These are phyloP conservation scores for Sugiyamaella japonica DNA, from an alignment of 1,139 yeast species.

Conservation along the genomic window DNA sequence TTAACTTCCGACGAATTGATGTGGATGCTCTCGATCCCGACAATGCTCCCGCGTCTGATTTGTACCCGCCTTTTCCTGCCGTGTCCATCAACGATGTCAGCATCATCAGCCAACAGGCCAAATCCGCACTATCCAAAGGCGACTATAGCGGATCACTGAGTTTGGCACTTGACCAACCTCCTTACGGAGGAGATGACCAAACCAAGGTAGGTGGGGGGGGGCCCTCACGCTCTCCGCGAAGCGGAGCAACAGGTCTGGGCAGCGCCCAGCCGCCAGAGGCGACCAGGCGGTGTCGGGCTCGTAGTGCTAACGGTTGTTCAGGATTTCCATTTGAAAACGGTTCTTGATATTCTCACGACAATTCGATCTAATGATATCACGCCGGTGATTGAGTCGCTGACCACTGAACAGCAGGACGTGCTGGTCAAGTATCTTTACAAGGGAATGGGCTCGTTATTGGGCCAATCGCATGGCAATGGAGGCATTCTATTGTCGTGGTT, in stretches of 20 bases:
- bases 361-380: slow-evolving; percentile 74
- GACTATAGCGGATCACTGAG: slow-evolving; percentile 66
- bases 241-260: too few relatives aligned
- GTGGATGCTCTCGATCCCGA: slow-evolving; percentile 90
- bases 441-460: slow-evolving; percentile 71
- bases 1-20: slow-evolving; percentile 70
- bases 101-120: slow-evolving; percentile 56
- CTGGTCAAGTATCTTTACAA: slow-evolving; percentile 83
- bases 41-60: slow-evolving; percentile 62
- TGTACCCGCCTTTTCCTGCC: slow-evolving; percentile 53
- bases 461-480: slow-evolving; percentile 76
- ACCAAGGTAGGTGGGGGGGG: slow-evolving; percentile 47
- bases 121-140: slow-evolving; percentile 69
- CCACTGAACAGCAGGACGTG: slow-evolving; percentile 67
- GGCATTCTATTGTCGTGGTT: slow-evolving; percentile 88
- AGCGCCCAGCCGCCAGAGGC: too few relatives aligned
- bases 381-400: slow-evolving; percentile 57
- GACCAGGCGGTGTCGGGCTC: too few relatives aligned
- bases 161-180: slow-evolving; percentile 68
- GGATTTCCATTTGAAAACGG: slow-evolving; percentile 52
- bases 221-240: too few relatives aligned
- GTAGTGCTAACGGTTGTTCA: slow-evolving; percentile 17
- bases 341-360: slow-evolving; percentile 72
- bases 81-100: slow-evolving; percentile 56
- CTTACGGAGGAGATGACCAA: slow-evolving; percentile 70